phyloP scores from a whole-genome alignment of 106 monocot genomes.

The Phalaenopsis aphrodite region DNA sequence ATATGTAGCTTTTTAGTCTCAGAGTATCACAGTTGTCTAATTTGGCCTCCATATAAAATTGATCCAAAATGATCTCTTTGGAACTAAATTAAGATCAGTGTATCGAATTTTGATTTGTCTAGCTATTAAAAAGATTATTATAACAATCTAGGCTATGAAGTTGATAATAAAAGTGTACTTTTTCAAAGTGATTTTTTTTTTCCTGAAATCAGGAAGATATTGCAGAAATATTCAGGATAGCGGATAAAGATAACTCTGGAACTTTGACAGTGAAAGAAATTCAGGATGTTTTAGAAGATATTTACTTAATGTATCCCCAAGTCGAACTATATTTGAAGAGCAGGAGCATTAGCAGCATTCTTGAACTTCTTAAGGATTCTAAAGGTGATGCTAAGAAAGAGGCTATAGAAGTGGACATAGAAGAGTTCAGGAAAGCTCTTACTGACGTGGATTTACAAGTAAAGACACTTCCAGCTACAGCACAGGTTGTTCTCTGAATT shows the following conservation, averaged over 20 bases:
- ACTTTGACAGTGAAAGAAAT: conserved; percentile 60
- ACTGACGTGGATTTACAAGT: conserved; percentile 42
- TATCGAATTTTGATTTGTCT: not conserved
- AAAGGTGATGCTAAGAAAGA: conserved; percentile 31
- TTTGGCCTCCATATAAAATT: no score
- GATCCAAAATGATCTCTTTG: no score
- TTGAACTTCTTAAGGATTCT: conserved; percentile 33
- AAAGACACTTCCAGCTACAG: conserved; percentile 60
- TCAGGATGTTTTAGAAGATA: conserved; percentile 47
- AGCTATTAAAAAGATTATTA: not conserved
- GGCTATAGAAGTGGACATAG: conserved; percentile 40
- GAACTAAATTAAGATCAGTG: no score
- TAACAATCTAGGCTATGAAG: not conserved
- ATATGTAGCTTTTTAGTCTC: no score
- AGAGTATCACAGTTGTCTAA: no score
- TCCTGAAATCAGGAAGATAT: conserved; percentile 40
- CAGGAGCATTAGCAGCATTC: conserved; percentile 39
- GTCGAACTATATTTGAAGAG: conserved; percentile 38
- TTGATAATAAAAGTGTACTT: not conserved
- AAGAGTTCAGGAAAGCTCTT: conserved; percentile 53
- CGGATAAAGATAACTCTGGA: conserved; percentile 62
- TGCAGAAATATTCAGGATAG: conserved; percentile 45
- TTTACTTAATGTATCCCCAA: conserved; percentile 42
- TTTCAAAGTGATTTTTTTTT: not conserved
- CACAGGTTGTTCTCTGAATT: conserved; percentile 34